A percentile compares a stretch with the other conserved stretches of the same genome.
Conservation (phyloP, 2,329 filamentous ascomycete species). For the Monilinia laxa region DNA sequence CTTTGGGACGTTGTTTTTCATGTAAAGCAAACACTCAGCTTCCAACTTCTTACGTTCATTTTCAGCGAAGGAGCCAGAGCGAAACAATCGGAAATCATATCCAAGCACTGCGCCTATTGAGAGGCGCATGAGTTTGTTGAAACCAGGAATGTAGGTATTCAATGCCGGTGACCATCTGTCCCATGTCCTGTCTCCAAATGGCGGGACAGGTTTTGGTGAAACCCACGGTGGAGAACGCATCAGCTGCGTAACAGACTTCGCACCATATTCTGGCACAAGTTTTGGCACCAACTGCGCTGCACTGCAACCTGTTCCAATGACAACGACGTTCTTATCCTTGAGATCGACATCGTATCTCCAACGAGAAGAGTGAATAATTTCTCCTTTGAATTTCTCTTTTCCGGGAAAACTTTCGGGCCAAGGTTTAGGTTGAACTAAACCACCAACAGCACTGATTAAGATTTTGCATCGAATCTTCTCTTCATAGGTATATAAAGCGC, state of each 20-base stretch:
- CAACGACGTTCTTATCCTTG: slow-evolving; percentile 54
- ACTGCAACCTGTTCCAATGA: slow-evolving; percentile 58
- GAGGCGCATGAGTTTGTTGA: slow-evolving; percentile 45
- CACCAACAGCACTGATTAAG: slow-evolving; percentile 55
- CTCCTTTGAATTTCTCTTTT: slow-evolving; percentile 52
- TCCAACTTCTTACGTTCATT: slow-evolving; percentile 47
- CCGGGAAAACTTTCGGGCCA: slow-evolving; percentile 53
- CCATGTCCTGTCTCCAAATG: slow-evolving; percentile 45
- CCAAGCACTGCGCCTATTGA: slow-evolving; percentile 45
- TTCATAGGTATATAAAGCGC: slow-evolving; percentile 50
- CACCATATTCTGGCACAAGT: slow-evolving; percentile 46
- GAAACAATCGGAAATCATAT: slow-evolving; percentile 50
- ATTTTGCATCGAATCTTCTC: slow-evolving; percentile 55
- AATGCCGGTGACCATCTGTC: slow-evolving; percentile 48
- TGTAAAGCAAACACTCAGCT: slow-evolving; percentile 44
- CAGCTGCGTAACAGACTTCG: slow-evolving; percentile 58
- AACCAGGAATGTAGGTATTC: slow-evolving; percentile 49
- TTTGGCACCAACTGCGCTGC: slow-evolving; percentile 57
- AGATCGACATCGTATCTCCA: slow-evolving; percentile 56
- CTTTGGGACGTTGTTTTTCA: slow-evolving; percentile 50
- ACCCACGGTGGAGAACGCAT: slow-evolving; percentile 60
- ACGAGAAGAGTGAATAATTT: slow-evolving; percentile 57
- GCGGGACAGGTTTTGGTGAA: slow-evolving; percentile 44
- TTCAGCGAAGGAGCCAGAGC: slow-evolving; percentile 43
- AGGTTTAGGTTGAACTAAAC: slow-evolving; percentile 53